Evolutionary conservation across 164 flowering plant genomes (phyloP), one percentile per base, ranked within the genome.

Genomic region (Platanus orientalis): DNA sequence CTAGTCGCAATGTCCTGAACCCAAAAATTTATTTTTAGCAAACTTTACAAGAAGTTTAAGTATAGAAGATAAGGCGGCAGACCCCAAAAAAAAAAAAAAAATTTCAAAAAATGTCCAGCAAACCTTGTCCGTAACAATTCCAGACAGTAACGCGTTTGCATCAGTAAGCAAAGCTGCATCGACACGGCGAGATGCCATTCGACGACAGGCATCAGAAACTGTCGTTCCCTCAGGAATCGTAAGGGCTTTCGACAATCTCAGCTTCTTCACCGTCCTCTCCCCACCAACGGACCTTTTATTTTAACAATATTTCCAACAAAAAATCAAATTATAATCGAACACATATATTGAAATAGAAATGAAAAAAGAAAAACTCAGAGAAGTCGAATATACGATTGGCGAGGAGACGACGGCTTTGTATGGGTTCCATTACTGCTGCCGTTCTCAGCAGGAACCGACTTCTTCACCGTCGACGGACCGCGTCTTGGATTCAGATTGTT

Each of bases 151-250:
- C 29, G 90, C 99, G 69, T 83, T 91, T 0, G 93, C 69, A 84
- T 94, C 99, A 10, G 96, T 94, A 56, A 94, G 77, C 54, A 94
- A 57, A 51, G 88, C 92, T 27, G 99, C 99, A 74, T 87, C 92
- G 6, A 94, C 93, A 28, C 96, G 80, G 19, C 99, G 83, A 52
- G 91, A 78, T 0, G 95, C 86, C 99, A 94, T 94, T 67, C 99
- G 64, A 29, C 99, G 64, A 60, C 98, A 94, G 2, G 96, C 96
- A 27, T 94, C 99, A 4, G 89, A 89, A 12, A 94, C 93, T 1
- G 90, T 86, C 7, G 97, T 94, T 6, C 94, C 92, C 60, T 94
- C 99, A 0, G 97, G 96, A 63, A 94, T 86, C 0, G 97, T 89
- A 11, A 94, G 80, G n/a, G 99, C 97, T 64, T 91, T 94, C 3